Evolutionary conservation across 257 asterid species (phyloP), one percentile per base, ranked within the genome.

Genomic region (Eucommia ulmoides): DNA sequence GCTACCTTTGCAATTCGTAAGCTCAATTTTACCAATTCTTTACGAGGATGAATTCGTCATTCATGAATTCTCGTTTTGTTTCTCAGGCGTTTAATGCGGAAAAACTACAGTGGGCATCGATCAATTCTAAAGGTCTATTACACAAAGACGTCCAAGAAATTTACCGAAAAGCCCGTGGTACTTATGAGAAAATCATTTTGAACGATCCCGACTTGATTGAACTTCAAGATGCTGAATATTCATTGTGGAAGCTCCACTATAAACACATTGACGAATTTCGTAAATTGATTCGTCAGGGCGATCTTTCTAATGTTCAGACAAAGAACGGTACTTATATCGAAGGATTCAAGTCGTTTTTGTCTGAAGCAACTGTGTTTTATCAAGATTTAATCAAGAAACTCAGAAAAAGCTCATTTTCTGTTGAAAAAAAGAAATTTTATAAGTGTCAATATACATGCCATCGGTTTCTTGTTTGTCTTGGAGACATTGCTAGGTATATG

Each of bases 191-290:
- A 11, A 63, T 69, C 57, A 70, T 88, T 55, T 57, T 84, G 74
- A 67, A 45, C 51, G 73, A 63, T 61, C 60, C 56, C 58, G 71
- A 67, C 55, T 53, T 45, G 62, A 64, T 60, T 19, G 87, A 77
- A 67, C 77, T 61, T 61, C 95, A 82, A 61, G 93, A 79, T 61
- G 79, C 69, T 19, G 97, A 88, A 59, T 81, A 70, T 67, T 71
- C 72, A 53, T 49, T 84, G 56, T 84, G 97, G 97, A 88, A 78
- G 77, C 80, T 88, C 29, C 96, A 88, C 55, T 84, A 88, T 25
- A 77, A 72, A 74, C 97, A 82, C 69, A 84, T 84, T 14, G 81
- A 80, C 23, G 97, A 74, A 68, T 84, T 80, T 23, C 96, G 97
- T 41, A 84, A 73, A 73, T 63, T 69, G 63, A 61, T 69, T 16